Percentiles rank a stretch among this genome's conserved stretches.
These are phyloP conservation scores for Cercospora janseana DNA, from an alignment of 2,329 filamentous ascomycete species.

Conservation along the genomic window DNA sequence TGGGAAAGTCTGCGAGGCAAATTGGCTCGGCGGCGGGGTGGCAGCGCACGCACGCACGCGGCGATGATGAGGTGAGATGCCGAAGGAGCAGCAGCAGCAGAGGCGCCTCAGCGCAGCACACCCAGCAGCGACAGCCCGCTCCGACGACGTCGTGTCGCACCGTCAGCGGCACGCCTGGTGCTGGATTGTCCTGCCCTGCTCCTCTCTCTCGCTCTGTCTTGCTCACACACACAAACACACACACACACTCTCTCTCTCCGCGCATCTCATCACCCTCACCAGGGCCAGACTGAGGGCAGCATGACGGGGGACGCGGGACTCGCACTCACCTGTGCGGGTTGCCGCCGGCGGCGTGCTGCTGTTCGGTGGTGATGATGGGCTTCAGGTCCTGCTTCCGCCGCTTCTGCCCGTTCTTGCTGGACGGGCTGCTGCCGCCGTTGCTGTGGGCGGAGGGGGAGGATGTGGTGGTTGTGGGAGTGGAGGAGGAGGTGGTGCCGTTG, in stretches of 20 bases:
- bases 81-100: neutral
- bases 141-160: too few species aligned
- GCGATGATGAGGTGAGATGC: constrained; percentile 20
- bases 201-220: neutral
- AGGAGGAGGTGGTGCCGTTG: constrained; percentile 15
- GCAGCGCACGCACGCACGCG: too few species aligned
- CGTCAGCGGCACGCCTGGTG: too few species aligned
- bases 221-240: neutral
- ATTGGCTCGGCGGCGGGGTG: constrained; percentile 16
- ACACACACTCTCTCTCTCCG: constrained; percentile 2
- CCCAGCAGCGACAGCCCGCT: too few species aligned
- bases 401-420: constrained; percentile 62
- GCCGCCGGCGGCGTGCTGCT: constrained; percentile 35
- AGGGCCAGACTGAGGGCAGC: too few species aligned
- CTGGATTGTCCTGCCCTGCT: neutral
- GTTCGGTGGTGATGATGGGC: constrained; percentile 72
- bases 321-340: constrained; percentile 14
- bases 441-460: constrained; percentile 1
- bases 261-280: too few species aligned
- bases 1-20: constrained; percentile 15
- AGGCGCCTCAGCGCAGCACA: neutral
- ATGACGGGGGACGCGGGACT: neutral
- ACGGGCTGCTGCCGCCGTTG: constrained; percentile 20
- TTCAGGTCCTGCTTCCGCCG: constrained; percentile 69
- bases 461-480: neutral